These are phyloP conservation scores for Rhizopogon vesiculosus DNA, from an alignment of 768 basidiomycete species.

Conservation along the genomic window DNA sequence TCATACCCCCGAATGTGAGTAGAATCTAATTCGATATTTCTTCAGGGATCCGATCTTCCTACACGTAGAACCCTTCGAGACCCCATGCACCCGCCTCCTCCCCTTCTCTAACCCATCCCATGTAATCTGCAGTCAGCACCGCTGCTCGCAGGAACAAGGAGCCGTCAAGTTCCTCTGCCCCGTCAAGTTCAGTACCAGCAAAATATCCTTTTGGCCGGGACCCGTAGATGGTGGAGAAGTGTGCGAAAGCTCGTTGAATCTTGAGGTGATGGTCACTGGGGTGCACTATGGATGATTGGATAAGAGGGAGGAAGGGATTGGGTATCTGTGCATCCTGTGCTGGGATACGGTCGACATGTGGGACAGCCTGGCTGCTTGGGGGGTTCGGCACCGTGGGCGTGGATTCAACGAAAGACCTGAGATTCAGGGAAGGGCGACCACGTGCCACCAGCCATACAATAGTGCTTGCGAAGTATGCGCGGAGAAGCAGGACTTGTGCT, in stretches of 20 bases:
- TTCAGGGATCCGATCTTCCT: neutral
- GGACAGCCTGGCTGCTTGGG: neutral
- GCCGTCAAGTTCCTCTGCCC: slow-evolving; percentile 30
- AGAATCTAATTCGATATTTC: neutral
- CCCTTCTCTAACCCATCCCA: slow-evolving; percentile 16
- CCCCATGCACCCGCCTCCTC: slow-evolving; percentile 21
- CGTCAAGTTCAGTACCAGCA: slow-evolving; percentile 24
- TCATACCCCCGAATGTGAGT: neutral
- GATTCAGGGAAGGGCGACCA: slow-evolving; percentile 25
- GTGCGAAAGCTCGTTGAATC: slow-evolving; percentile 29
- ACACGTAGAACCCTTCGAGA: slow-evolving; percentile 21
- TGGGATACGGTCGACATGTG: neutral
- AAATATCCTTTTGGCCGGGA: slow-evolving; percentile 21
- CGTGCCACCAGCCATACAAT: slow-evolving; percentile 25
- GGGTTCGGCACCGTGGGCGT: neutral
- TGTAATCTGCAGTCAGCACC: slow-evolving; percentile 23
- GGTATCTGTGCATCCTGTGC: slow-evolving; percentile 17
- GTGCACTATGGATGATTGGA: slow-evolving; percentile 33
- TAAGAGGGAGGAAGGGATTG: slow-evolving; percentile 36
- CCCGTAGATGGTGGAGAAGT: slow-evolving; percentile 29
- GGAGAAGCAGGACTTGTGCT: slow-evolving; percentile 23
- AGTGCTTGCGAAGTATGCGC: slow-evolving; percentile 18
- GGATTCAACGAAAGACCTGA: slow-evolving; percentile 24
- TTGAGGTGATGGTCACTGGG: slow-evolving; percentile 31
- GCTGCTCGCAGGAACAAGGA: slow-evolving; percentile 30